These are phyloP conservation scores for Metschnikowia shivogae DNA, from an alignment of 805 yeast genomes.

Conservation along the genomic window DNA sequence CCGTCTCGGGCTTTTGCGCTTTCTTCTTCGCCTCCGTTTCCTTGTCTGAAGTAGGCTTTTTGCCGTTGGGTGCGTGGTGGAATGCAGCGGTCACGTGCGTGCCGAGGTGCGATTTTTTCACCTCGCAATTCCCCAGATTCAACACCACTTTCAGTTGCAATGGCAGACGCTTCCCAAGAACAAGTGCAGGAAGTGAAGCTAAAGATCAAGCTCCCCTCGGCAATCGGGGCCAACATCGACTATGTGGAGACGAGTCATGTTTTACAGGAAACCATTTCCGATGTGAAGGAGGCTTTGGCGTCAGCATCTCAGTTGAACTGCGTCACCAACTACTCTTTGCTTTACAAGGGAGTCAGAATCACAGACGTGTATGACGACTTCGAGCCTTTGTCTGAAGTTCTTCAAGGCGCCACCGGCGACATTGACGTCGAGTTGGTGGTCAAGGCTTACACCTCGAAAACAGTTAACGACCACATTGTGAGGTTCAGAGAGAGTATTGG, in stretches of 20 bases:
- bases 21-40: too few species aligned
- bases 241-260: conserved; percentile 29
- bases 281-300: conserved; percentile 55
- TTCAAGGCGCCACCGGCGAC: conserved; percentile 20
- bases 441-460: conserved; percentile 55
- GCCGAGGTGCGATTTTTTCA: conserved; percentile 3
- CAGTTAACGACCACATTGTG: conserved; percentile 58
- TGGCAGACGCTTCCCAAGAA: conserved; percentile 18
- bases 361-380: conserved; percentile 27
- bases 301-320: conserved; percentile 55
- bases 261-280: conserved; percentile 48
- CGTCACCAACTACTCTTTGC: conserved; percentile 56
- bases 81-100: conserved; percentile 1
- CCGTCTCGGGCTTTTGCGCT: too few species aligned
- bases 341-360: conserved; percentile 30
- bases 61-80: conserved; percentile 1
- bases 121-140: conserved; percentile 3
- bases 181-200: conserved; percentile 18
- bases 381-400: conserved; percentile 23
- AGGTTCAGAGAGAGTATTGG: conserved; percentile 61
- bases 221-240: conserved; percentile 16
- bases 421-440: conserved; percentile 46
- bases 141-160: conserved; percentile 1
- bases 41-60: background rate
- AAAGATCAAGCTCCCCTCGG: conserved; percentile 20